Evolutionary conservation across 106 monocot genomes (phyloP).

Genomic region (Phalaenopsis equestris): DNA sequence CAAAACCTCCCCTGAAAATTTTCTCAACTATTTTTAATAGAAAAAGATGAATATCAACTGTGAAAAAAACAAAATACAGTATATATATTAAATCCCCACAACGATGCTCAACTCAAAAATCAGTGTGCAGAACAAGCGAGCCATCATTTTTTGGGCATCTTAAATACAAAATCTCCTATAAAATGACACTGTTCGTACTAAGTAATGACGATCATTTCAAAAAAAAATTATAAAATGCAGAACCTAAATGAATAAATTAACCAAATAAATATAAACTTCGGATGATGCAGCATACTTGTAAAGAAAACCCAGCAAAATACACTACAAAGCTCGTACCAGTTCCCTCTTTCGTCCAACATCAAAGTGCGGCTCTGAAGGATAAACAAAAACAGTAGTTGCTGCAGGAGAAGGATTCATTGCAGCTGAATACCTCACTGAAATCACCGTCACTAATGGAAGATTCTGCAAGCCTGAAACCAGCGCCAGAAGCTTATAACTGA

Average conservation of each 20-base stretch:
- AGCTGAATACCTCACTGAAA: slow-evolving; percentile 74
- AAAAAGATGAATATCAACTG: neutral
- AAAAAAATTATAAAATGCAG: neutral
- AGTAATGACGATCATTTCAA: neutral
- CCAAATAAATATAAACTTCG: neutral
- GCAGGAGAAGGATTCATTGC: slow-evolving; percentile 41
- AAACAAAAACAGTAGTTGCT: slow-evolving; percentile 68
- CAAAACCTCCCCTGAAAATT: neutral
- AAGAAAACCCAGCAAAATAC: neutral
- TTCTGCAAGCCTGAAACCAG: slow-evolving; percentile 62
- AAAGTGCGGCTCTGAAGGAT: slow-evolving; percentile 63
- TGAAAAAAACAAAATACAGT: neutral
- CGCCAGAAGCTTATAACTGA: slow-evolving; percentile 73
- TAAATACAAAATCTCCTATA: neutral
- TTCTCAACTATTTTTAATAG: neutral
- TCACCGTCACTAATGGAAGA: slow-evolving; percentile 59
- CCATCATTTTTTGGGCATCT: too few relatives aligned
- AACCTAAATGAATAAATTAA: neutral
- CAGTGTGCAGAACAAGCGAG: too few relatives aligned
- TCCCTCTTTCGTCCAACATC: slow-evolving; percentile 5
- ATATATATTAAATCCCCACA: neutral
- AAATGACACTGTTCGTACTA: neutral
- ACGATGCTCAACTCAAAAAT: too few relatives aligned
- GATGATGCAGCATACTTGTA: neutral
- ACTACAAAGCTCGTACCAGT: slow-evolving; percentile 5